A percentile compares a stretch with the other conserved stretches of the same genome.
phyloP scores from a whole-genome alignment of 768 basidiomycete genomes.

The Amanita muscaria region DNA sequence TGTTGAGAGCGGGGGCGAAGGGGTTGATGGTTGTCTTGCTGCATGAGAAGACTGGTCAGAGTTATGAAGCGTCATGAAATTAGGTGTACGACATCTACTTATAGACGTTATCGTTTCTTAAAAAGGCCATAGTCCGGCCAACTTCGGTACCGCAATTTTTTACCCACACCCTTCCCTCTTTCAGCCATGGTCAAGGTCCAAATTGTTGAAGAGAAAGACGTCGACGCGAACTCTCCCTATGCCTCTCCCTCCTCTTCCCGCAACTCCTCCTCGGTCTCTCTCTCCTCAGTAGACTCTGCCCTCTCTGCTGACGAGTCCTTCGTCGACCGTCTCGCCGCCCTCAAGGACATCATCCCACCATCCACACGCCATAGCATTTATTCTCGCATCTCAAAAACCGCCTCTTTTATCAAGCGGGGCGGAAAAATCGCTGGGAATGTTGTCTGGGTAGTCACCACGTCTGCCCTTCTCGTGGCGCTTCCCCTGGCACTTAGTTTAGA shows the following conservation, averaged over 20 bases:
- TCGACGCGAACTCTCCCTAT: slow-evolving; percentile 53
- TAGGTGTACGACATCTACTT: slow-evolving; percentile 15
- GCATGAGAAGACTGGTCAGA: slow-evolving; percentile 19
- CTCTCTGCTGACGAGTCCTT: slow-evolving; percentile 70
- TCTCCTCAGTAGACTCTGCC: slow-evolving; percentile 74
- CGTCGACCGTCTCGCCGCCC: slow-evolving; percentile 79
- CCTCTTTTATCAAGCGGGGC: slow-evolving; percentile 55
- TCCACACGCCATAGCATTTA: slow-evolving; percentile 73
- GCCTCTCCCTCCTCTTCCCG: slow-evolving; percentile 66
- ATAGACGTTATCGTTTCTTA: slow-evolving; percentile 20
- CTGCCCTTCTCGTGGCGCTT: slow-evolving; percentile 86
- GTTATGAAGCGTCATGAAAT: slow-evolving; percentile 14
- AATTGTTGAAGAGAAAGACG: slow-evolving; percentile 78
- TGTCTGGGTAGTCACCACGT: slow-evolving; percentile 93
- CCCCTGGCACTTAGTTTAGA: slow-evolving; percentile 90
- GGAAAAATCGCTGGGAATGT: slow-evolving; percentile 75
- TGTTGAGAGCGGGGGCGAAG: slow-evolving; percentile 21
- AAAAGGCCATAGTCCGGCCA: slow-evolving; percentile 4
- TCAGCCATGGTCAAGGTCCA: slow-evolving; percentile 85
- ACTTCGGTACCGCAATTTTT: slow-evolving; percentile 20
- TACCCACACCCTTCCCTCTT: slow-evolving; percentile 10
- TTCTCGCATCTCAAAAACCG: slow-evolving; percentile 49
- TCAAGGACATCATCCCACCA: slow-evolving; percentile 95
- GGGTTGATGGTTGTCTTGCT: slow-evolving; percentile 22
- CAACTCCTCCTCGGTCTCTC: slow-evolving; percentile 61